Percentiles rank a stretch among this genome's conserved stretches.
Evolutionary conservation across 176 grass and related monocot species (phyloP).

Genomic region (Rhipidocladum racemiflorum): DNA sequence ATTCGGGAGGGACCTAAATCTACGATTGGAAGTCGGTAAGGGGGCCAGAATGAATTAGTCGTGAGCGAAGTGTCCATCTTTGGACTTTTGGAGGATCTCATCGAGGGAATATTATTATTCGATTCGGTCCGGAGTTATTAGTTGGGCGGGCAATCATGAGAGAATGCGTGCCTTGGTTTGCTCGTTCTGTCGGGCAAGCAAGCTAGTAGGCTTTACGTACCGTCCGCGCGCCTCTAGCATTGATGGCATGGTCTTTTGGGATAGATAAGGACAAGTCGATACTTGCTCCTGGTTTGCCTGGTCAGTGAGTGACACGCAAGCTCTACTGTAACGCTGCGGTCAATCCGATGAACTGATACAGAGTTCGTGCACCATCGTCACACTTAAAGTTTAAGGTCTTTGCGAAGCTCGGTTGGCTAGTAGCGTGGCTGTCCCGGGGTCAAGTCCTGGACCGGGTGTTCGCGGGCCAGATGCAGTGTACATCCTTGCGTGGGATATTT

Average conservation of each 20-base stretch:
- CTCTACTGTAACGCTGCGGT: background rate
- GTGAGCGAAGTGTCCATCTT: background rate
- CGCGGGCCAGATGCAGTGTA: too few species aligned
- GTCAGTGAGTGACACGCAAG: background rate
- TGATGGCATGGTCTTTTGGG: background rate
- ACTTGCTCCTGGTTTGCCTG: background rate
- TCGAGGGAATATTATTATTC: background rate
- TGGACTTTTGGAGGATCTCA: background rate
- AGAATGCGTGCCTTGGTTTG: background rate
- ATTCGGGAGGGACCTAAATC: too few species aligned
- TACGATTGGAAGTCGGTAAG: too few species aligned
- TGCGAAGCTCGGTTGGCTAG: too few species aligned
- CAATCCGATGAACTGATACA: background rate
- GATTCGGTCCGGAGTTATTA: background rate
- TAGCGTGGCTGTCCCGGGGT: too few species aligned
- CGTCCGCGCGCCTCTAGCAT: background rate
- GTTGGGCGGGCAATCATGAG: too few species aligned
- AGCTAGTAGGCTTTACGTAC: conserved; percentile 9
- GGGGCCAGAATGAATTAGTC: too few species aligned
- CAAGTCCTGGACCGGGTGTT: too few species aligned
- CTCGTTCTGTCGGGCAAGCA: conserved; percentile 12
- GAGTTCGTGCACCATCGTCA: background rate
- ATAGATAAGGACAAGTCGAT: too few species aligned
- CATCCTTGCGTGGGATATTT: too few species aligned
- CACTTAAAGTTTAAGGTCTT: background rate